Base-by-base conservation (phyloP, 2,329 filamentous ascomycete species). In the Bipolaris victoriae region DNA sequence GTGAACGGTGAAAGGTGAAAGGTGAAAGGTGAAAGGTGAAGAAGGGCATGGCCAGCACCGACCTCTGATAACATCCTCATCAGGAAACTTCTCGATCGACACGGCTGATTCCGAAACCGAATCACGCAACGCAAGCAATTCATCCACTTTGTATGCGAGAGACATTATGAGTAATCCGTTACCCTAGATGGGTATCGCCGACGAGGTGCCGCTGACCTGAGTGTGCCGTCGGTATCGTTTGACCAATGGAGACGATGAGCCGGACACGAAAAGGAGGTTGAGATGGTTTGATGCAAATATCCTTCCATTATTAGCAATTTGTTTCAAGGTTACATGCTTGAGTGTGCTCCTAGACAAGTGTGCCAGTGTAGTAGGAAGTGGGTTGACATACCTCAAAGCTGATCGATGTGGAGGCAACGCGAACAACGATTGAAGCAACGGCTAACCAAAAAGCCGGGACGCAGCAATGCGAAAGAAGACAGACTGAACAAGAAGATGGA, bases 1-100 rank as follows among this genome's bases (percentile, higher is more conserved):
- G 49, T 57, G 58, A 58, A 58, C 20, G 40, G 61, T 63, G 63
- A 63, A 51, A 5, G 16, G 49, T 57, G 58, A 58, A 58, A n/a
- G 40, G 61, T 63, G 63, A 63, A 51, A 4, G 46, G 53, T 60
- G 55, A 60, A 51, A 20, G 49, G 41, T 64, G 59, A 62, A 58
- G 20, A 56, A 48, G 48, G 52, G 48, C 37, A 46, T 36, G 41
- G 7, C 31, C 39, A 47, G 54, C 24, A 68, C 76, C 67, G 51
- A 77, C 77, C 76, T 72, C 77, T 78, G 65, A 79, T 76, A 16
- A 72, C 74, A 52, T 78, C 76, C 62, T 78, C 76, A 52, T 78
- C 72, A 15, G 70, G 70, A 52, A 79, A 78, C 58, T 71, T 77
- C 47, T 78, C 76, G 24, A 79, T 67, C 13, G 76, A 78, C 26